Base-by-base conservation (phyloP, 225 moss, liverwort and hornwort genomes). In the Physcomitrellopsis africana region DNA sequence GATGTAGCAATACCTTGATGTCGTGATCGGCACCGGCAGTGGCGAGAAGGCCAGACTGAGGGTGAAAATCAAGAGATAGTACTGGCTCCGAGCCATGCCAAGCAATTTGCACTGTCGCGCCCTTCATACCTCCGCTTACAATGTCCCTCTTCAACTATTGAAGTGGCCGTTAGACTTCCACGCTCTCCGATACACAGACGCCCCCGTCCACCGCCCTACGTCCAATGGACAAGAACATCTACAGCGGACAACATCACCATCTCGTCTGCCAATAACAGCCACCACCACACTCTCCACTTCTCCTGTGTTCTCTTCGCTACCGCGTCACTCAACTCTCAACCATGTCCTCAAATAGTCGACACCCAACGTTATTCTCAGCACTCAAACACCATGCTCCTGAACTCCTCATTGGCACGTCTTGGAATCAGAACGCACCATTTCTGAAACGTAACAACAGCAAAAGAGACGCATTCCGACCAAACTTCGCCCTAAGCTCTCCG, bases 1-100 rank as follows among this genome's bases (percentile, higher is more conserved):
- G 37, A 0, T 37, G 11, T 24, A 12, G 12, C 0, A 10, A 15
- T 62, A 94, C 94, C 94, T 94, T 97, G 29, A 97, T 87, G 48
- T 94, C 93, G 37, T 86, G 92, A 69, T 97, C 97, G 18, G 97
- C 94, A 78, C 97, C 97, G 23, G 91, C 97, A 16, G 97, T 94
- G 12, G 94, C 97, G 60, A 97, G 86, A 0, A 97, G 73, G 7
- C 94, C 92, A 8, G 94, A 90, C 6, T 75, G 72, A 53, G 66
- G 70, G 82, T 97, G 94, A 58, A 97, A 94, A 73, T 97, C 97
- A 12, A 94, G 88, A 52, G 97, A 97, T 12, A 97, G 85, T 18
- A 97, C 86, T 2, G 97, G 97, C 69, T 93, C 85, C 12, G 80
- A 83, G 42, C 91, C 85, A 80, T 97, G 97, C 97, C 97, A 97